Conservation (phyloP, 352 stramenopile genomes). For the Phytophthora cryptogea region DNA sequence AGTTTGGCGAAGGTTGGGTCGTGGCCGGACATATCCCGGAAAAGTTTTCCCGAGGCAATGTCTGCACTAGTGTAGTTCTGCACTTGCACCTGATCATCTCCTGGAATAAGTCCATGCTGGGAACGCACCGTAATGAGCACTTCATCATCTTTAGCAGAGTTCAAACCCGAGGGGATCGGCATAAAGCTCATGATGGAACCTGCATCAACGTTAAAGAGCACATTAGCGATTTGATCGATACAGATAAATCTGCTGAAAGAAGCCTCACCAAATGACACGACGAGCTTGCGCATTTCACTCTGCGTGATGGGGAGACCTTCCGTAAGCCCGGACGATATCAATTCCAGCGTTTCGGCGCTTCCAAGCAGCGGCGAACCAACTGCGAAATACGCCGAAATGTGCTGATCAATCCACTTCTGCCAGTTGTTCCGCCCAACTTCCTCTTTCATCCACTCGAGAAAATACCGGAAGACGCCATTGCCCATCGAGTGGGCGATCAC, state of each 20-base stretch:
- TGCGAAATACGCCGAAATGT: constrained; percentile 81
- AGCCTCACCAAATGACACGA: constrained; percentile 66
- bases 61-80: constrained; percentile 70
- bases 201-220: constrained; percentile 13
- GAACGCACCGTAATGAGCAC: constrained; percentile 57
- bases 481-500: constrained; percentile 86
- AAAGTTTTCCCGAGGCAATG: constrained; percentile 69
- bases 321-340: constrained; percentile 69
- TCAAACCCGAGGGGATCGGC: constrained; percentile 58
- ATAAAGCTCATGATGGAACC: constrained; percentile 77
- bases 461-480: constrained; percentile 82
- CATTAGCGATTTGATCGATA: not conserved
- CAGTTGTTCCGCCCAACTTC: constrained; percentile 75
- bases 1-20: constrained; percentile 74
- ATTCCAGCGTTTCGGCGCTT: constrained; percentile 68
- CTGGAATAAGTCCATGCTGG: constrained; percentile 28
- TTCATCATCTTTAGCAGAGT: constrained; percentile 57
- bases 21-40: constrained; percentile 64
- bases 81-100: constrained; percentile 24
- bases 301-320: constrained; percentile 68
- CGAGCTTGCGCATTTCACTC: constrained; percentile 70
- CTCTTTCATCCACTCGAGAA: constrained; percentile 80
- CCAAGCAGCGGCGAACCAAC: constrained; percentile 72
- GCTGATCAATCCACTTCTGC: constrained; percentile 74
- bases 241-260: not conserved